Percentiles rank a stretch among this genome's conserved stretches.
Evolutionary conservation across 2,329 filamentous ascomycete species (phyloP).

Genomic region (Pestalotiopsis sp.): DNA sequence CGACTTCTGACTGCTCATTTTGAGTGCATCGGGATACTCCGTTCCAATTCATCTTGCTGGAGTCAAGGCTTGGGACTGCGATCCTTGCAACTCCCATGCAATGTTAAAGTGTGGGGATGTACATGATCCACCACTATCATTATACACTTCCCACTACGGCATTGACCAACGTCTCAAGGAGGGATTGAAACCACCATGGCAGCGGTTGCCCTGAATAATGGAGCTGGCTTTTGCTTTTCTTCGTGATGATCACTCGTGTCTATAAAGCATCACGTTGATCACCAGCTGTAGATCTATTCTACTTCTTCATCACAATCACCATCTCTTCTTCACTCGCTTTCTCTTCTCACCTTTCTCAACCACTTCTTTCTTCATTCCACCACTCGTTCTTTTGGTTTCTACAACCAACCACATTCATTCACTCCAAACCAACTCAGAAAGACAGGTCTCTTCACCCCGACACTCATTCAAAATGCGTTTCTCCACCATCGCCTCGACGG

Average conservation of each 20-base stretch:
- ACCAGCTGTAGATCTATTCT: not conserved
- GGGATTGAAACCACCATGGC: not conserved
- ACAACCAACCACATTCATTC: not conserved
- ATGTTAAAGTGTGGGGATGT: not conserved
- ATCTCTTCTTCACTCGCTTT: not conserved
- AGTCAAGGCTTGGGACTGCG: not conserved
- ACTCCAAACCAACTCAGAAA: not conserved
- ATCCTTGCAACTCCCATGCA: not conserved
- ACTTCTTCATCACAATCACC: not conserved
- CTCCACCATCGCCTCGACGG: constrained; percentile 7
- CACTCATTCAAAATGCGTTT: constrained; percentile 12
- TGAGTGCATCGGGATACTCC: not conserved
- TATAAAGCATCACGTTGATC: not conserved
- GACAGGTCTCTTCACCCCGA: not conserved
- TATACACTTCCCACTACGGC: not conserved
- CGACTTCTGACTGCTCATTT: not conserved
- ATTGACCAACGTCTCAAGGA: not conserved
- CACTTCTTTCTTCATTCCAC: not conserved
- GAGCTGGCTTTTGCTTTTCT: not conserved
- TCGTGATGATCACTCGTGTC: not conserved
- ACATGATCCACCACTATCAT: not conserved
- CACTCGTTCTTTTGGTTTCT: not conserved
- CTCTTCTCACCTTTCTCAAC: not conserved
- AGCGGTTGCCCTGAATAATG: not conserved
- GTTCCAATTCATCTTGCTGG: not conserved